Percentiles rank a stretch among this genome's conserved stretches.
Conservation (phyloP, 208 protist genomes). For the Leptomonas pyrrhocoris region DNA sequence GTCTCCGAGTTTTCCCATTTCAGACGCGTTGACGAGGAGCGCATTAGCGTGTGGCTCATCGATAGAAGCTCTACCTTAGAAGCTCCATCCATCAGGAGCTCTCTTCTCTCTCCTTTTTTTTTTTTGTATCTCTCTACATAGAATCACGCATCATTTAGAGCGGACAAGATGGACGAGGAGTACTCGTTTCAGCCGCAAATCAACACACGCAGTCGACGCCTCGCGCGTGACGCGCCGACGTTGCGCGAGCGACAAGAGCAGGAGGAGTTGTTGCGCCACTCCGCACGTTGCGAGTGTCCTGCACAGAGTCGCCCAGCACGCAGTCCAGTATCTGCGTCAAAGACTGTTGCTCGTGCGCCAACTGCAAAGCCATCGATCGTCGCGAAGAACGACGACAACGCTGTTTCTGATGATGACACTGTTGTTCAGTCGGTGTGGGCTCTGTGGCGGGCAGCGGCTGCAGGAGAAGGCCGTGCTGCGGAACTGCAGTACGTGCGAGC, state of each 20-base stretch:
- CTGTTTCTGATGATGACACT: neutral
- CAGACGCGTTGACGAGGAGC: no score
- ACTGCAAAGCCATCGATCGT: neutral
- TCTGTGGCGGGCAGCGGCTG: slow-evolving; percentile 26
- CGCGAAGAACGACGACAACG: neutral
- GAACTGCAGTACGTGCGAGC: neutral
- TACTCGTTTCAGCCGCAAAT: slow-evolving; percentile 32
- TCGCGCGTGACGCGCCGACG: slow-evolving; percentile 31
- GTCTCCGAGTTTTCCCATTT: no score
- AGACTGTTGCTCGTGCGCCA: neutral
- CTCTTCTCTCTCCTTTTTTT: no score
- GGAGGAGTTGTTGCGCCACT: slow-evolving; percentile 10
- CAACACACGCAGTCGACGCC: slow-evolving; percentile 30
- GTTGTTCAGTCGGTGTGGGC: slow-evolving; percentile 17
- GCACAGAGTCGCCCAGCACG: neutral
- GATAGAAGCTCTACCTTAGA: no score
- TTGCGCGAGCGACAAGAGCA: slow-evolving; percentile 35
- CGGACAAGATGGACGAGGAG: slow-evolving; percentile 8
- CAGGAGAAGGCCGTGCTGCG: slow-evolving; percentile 11
- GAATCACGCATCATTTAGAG: neutral
- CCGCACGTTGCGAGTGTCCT: neutral
- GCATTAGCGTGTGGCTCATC: no score
- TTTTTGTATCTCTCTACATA: no score
- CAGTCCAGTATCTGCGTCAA: neutral
- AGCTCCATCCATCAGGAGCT: no score